A percentile compares a stretch with the other conserved stretches of the same genome.
phyloP scores from a whole-genome alignment of 495 filamentous ascomycete species.

The Astrothelium macrocarpum region DNA sequence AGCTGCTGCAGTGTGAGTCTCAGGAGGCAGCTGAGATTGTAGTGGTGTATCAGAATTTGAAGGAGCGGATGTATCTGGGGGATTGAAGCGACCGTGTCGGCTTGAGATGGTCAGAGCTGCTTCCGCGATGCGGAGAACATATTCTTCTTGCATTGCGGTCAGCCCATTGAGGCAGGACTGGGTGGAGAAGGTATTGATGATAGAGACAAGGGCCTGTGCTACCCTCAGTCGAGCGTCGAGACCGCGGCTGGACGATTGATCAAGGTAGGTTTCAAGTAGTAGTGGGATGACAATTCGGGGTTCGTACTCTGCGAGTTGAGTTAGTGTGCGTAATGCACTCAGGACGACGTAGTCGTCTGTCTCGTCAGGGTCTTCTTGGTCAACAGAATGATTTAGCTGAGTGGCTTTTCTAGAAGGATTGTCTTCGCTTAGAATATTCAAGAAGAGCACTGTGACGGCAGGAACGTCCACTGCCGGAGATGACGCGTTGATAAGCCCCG shows the following conservation, averaged over 20 bases:
- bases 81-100: too few relatives aligned
- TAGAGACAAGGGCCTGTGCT: conserved; percentile 51
- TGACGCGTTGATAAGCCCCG: conserved; percentile 48
- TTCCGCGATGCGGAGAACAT: conserved; percentile 37
- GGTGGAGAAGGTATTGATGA: neutral
- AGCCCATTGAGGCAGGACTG: neutral
- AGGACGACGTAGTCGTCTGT: conserved; percentile 20
- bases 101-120: conserved; percentile 37
- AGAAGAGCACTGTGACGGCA: conserved; percentile 53
- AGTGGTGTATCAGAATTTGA: too few relatives aligned
- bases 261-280: conserved; percentile 41
- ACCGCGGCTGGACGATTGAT: conserved; percentile 33
- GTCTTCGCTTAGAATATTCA: conserved; percentile 55
- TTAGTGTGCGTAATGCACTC: neutral
- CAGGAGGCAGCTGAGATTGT: too few relatives aligned
- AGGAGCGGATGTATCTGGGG: too few relatives aligned
- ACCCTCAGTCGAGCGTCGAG: conserved; percentile 62
- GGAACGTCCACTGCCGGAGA: conserved; percentile 64
- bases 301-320: neutral
- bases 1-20: too few relatives aligned
- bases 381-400: neutral
- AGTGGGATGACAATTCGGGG: neutral
- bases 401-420: conserved; percentile 32
- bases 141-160: conserved; percentile 19
- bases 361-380: conserved; percentile 37